Conservation (phyloP, 2,329 filamentous ascomycete species). For the Botrytis pseudocinerea region DNA sequence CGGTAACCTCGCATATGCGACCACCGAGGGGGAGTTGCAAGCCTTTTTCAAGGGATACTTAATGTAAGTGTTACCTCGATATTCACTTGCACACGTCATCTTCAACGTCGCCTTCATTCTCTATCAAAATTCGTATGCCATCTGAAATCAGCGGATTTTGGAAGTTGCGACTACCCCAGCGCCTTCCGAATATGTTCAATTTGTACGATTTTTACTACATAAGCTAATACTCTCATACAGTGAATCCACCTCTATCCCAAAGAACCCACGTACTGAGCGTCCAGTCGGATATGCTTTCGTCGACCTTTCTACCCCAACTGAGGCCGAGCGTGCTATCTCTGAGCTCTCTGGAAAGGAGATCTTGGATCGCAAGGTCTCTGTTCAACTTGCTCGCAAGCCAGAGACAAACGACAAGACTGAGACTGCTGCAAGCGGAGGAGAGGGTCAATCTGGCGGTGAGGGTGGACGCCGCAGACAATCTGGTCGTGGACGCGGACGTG, state of each 20-base stretch:
- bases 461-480: slow-evolving; percentile 63
- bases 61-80: slow-evolving; percentile 71
- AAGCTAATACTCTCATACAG: slow-evolving; percentile 49
- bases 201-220: neutral
- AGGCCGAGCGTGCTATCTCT: slow-evolving; percentile 92
- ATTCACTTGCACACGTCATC: neutral
- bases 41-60: slow-evolving; percentile 99
- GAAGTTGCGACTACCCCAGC: neutral
- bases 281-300: slow-evolving; percentile 99
- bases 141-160: neutral
- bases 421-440: slow-evolving; percentile 68
- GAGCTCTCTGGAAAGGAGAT: slow-evolving; percentile 98
- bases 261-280: slow-evolving; percentile 98
- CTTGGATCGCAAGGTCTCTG: slow-evolving; percentile 97
- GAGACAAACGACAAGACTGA: slow-evolving; percentile 80
- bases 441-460: slow-evolving; percentile 66
- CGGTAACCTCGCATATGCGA: slow-evolving; percentile 99
- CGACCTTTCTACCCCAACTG: slow-evolving; percentile 89
- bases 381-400: slow-evolving; percentile 97
- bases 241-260: slow-evolving; percentile 98
- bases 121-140: slow-evolving; percentile 21
- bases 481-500: slow-evolving; percentile 67
- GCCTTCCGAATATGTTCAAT: neutral
- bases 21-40: slow-evolving; percentile 99
- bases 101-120: neutral